These are phyloP conservation scores for Sistotremastrum niveocremeum DNA, from an alignment of 768 basidiomycete genomes.

Conservation along the genomic window DNA sequence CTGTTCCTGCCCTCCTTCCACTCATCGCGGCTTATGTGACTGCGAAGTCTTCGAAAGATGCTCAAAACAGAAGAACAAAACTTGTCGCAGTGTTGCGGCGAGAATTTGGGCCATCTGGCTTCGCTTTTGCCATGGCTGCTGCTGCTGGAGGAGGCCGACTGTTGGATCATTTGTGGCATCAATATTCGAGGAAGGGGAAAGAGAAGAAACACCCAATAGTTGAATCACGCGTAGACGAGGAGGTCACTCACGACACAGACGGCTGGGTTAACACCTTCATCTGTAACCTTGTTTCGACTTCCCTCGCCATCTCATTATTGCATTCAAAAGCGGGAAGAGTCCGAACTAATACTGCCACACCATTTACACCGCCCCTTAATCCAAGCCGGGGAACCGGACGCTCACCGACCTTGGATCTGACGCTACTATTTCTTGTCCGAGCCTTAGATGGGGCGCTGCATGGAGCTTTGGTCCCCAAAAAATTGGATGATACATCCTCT, in stretches of 20 bases:
- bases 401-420: constrained; percentile 57
- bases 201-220: not conserved
- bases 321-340: constrained; percentile 31
- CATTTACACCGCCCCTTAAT: constrained; percentile 3
- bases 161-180: constrained; percentile 32
- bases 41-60: constrained; percentile 9
- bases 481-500: constrained; percentile 1
- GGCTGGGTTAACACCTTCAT: constrained; percentile 29
- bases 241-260: constrained; percentile 22
- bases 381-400: constrained; percentile 7
- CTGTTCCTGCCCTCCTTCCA: constrained; percentile 52
- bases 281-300: constrained; percentile 41
- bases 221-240: constrained; percentile 16
- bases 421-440: constrained; percentile 51
- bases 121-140: constrained; percentile 54
- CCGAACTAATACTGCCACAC: constrained; percentile 13
- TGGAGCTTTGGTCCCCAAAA: constrained; percentile 21
- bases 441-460: constrained; percentile 55
- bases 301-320: constrained; percentile 41
- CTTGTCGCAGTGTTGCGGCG: constrained; percentile 25
- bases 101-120: constrained; percentile 48
- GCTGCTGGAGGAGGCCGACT: constrained; percentile 52
- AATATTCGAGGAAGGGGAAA: not conserved
- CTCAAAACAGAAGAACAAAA: constrained; percentile 13
- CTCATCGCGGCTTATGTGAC: constrained; percentile 24